Base-by-base conservation (phyloP, 768 basidiomycete species). In the Collybiopsis luxurians region DNA sequence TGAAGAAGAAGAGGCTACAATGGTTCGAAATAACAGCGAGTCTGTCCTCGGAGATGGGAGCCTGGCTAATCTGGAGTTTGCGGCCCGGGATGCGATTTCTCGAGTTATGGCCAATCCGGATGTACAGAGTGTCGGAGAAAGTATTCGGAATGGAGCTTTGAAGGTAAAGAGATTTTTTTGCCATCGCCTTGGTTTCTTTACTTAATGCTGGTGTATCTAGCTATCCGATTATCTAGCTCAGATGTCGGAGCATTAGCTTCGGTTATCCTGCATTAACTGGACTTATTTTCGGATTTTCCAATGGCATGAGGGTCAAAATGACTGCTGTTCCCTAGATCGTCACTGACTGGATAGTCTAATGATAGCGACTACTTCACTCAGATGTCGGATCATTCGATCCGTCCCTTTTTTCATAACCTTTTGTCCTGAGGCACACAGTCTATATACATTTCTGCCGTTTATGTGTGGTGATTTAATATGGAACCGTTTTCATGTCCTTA, bases 101-200 rank as follows among this genome's bases (percentile, higher is more conserved):
- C 80, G 83, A 61, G 82, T 95, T 24, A 73, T 97, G 65, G 76
- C 89, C 1, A 93, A 93, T 63, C 90, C 90, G 0, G 92, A 96
- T 62, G 90, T 95, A 27, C 92, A 94, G 75, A 90, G 87, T 63
- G 78, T 87, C 15, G 87, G 84, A 1, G 92, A 94, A 63, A 90
- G 76, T 56, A 84, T 96, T 50, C 74, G 94, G 61, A 73, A 79
- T 5, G 90, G 91, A 0, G 94, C 92, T 15, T 71, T 96, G 61
- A 95, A 92, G 83, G 89, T 92, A 52, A 55, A 80, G 73, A 2
- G 1, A 34, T 28, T 15, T 38, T 30, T 61, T 56, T 47, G 44
- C 36, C 21, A 21, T 23, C 50, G 43, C 46, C 24, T 55, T 23
- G 23, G 28, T 58, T 52, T 52, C n/a, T 56, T 15, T 44, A 39